Evolutionary conservation across 192 early-diverging fungal genomes (phyloP), one percentile per base, ranked within the genome.

Genomic region (Phlyctochytrium planicorne): DNA sequence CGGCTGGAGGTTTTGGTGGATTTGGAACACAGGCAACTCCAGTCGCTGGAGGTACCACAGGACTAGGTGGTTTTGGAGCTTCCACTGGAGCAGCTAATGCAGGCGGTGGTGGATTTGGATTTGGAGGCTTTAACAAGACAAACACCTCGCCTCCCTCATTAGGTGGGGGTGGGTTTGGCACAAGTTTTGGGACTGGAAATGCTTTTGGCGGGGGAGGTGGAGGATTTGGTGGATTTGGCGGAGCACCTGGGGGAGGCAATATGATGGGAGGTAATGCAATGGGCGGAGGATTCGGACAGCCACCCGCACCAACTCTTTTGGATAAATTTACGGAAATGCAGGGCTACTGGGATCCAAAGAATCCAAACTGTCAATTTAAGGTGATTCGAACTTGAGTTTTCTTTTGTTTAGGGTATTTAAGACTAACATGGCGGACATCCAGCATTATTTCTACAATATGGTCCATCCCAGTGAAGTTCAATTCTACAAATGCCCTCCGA

Each of bases 371-470:
- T 69, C 84, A 90, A 50, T 94, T 96, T 74, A 89, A 88, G 71
- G 89, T 90, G 73, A n/a, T n/a, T n/a, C n/a, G n/a, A n/a, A n/a
- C n/a, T n/a, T 33, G 60, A 36, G 47, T 30, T 6, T 25, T 23
- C 52, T 2, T 14, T 30, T 64, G 31, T 59, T 16, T 35, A 10
- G 0, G 4, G 6, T 52, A 34, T 30, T 24, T 25, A 1, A 4
- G 17, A n/a, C n/a, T n/a, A n/a, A n/a, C n/a, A n/a, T n/a, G n/a
- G n/a, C n/a, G n/a, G n/a, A n/a, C n/a, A n/a, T 32, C n/a, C 67
- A 90, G 88, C 91, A 95, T 73, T 98, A 94, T 71, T 96, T 98
- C 69, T 98, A 98, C 76, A 98, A 97, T 68, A 85, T 91, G 72
- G 93, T 92, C 2, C 90, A 94, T 71, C 91, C 94, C 0, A 83